These are phyloP conservation scores for Mortierella sp. DNA, from an alignment of 371 early-diverging fungal genomes.

Conservation along the genomic window DNA sequence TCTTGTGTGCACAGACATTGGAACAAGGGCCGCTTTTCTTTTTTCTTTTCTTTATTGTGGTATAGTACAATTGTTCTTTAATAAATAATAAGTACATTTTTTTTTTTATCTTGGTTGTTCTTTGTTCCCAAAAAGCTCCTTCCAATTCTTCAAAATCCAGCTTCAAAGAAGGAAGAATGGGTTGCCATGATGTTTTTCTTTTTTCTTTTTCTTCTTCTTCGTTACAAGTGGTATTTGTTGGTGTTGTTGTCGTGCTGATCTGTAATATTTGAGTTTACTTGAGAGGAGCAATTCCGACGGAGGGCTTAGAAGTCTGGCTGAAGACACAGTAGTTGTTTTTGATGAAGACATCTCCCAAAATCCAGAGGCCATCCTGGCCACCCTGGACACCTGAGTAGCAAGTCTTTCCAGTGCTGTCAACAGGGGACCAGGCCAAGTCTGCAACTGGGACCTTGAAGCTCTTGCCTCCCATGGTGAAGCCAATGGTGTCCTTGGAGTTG, in stretches of 20 bases:
- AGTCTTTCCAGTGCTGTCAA: slow-evolving; percentile 4
- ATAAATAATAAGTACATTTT: no score
- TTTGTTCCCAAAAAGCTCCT: no score
- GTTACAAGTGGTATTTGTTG: no score
- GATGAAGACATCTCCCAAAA: slow-evolving; percentile 62
- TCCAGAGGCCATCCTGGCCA: slow-evolving; percentile 32
- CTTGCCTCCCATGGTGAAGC: slow-evolving; percentile 21
- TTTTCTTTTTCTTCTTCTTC: no score
- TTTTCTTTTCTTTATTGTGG: no score
- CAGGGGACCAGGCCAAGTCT: slow-evolving; percentile 18
- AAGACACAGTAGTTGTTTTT: slow-evolving; percentile 65
- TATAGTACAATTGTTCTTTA: no score
- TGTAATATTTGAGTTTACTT: slow-evolving; percentile 2
- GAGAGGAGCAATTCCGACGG: slow-evolving; percentile 39
- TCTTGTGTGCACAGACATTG: no score
- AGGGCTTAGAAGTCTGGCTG: slow-evolving; percentile 27
- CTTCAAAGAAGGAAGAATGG: neutral
- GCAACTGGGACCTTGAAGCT: slow-evolving; percentile 23
- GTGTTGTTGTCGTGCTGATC: no score
- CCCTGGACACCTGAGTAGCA: slow-evolving; percentile 41
- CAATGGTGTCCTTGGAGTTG: slow-evolving; percentile 1
- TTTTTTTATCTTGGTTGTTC: no score
- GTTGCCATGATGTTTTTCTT: no score
- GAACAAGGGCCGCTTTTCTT: no score
- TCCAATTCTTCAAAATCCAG: neutral